These are phyloP conservation scores for Teunomyces atbi DNA, from an alignment of 805 yeast genomes.

Conservation along the genomic window DNA sequence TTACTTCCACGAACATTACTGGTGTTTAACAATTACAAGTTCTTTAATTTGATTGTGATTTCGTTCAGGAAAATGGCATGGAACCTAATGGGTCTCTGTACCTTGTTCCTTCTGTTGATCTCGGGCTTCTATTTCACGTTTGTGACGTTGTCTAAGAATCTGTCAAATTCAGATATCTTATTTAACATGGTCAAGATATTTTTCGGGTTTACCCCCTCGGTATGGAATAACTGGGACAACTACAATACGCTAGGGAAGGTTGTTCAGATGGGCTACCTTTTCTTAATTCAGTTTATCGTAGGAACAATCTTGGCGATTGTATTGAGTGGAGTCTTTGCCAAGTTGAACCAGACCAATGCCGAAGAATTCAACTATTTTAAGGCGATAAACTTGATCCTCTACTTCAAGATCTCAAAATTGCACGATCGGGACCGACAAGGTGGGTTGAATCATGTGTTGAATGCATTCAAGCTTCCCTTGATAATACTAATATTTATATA, in stretches of 20 bases:
- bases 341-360: constrained; percentile 27
- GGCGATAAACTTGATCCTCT: constrained; percentile 36
- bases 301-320: constrained; percentile 57
- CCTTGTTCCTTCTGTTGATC: constrained; percentile 48
- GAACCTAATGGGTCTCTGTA: constrained; percentile 48
- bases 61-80: constrained; percentile 51
- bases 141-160: constrained; percentile 46
- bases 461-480: constrained; percentile 36
- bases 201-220: constrained; percentile 60
- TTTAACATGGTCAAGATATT: constrained; percentile 51
- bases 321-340: constrained; percentile 40
- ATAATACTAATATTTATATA: constrained; percentile 31
- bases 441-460: constrained; percentile 13
- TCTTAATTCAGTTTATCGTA: constrained; percentile 53
- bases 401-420: constrained; percentile 32
- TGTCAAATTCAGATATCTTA: constrained; percentile 43
- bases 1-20: constrained; percentile 50
- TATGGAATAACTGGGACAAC: constrained; percentile 54
- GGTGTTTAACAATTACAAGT: constrained; percentile 49
- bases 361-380: constrained; percentile 43
- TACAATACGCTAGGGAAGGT: constrained; percentile 47
- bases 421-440: constrained; percentile 9
- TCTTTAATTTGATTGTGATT: constrained; percentile 50
- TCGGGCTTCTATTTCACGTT: constrained; percentile 57
- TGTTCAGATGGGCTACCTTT: constrained; percentile 50